phyloP scores from a whole-genome alignment of 805 yeast species.

The Clavispora santaluciae region DNA sequence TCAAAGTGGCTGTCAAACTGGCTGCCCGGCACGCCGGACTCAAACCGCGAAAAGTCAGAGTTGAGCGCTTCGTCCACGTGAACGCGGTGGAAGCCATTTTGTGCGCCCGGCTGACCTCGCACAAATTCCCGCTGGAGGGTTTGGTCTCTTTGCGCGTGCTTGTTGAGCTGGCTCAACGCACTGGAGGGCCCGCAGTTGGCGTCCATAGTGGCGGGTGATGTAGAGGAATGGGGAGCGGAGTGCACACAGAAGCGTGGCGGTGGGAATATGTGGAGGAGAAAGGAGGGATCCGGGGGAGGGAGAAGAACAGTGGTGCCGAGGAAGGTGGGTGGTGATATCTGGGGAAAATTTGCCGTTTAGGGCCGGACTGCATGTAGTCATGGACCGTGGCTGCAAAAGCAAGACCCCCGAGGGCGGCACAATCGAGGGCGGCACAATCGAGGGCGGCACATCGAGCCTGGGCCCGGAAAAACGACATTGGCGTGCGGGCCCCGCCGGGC shows the following conservation, averaged over 20 bases:
- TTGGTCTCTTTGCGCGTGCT: slow-evolving; percentile 38
- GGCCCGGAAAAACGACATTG: not conserved
- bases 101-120: slow-evolving; percentile 1
- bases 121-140: slow-evolving; percentile 34
- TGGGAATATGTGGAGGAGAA: too few relatives aligned
- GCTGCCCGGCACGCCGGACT: too few relatives aligned
- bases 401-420: too few relatives aligned
- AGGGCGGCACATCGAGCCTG: too few relatives aligned
- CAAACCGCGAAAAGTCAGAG: not conserved
- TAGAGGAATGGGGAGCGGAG: too few relatives aligned
- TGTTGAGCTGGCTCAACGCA: slow-evolving; percentile 38
- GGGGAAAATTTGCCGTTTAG: slow-evolving; percentile 2
- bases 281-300: not conserved
- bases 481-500: not conserved
- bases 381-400: not conserved
- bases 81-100: slow-evolving; percentile 11
- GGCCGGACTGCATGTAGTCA: not conserved
- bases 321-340: not conserved
- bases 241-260: too few relatives aligned
- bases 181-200: slow-evolving; percentile 44
- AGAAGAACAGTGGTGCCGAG: not conserved
- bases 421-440: too few relatives aligned
- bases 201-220: slow-evolving; percentile 29
- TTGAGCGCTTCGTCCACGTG: slow-evolving; percentile 4
- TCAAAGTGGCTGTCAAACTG: slow-evolving; percentile 20